Percentiles rank a stretch among this genome's conserved stretches.
phyloP scores from a whole-genome alignment of 2,329 filamentous ascomycete species.

The Alternaria tenuissima region DNA sequence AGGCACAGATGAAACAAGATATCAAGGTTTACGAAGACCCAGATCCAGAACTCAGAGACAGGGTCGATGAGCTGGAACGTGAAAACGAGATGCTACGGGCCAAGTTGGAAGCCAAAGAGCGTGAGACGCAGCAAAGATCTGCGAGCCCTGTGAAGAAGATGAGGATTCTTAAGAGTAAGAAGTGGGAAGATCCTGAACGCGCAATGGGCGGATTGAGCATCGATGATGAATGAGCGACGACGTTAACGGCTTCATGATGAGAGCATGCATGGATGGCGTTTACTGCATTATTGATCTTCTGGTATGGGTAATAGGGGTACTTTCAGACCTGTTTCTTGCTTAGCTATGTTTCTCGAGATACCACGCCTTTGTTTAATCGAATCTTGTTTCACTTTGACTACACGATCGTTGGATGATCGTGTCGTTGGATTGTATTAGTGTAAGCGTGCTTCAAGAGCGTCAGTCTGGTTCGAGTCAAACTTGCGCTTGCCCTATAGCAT shows the following conservation, averaged over 20 bases:
- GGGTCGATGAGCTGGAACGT: conserved; percentile 52
- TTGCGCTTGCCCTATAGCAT: not conserved
- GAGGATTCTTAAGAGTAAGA: conserved; percentile 59
- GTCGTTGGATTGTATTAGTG: not conserved
- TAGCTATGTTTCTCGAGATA: conserved; percentile 13
- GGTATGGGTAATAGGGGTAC: not conserved
- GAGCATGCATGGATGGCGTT: conserved; percentile 12
- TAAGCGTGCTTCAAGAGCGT: not conserved
- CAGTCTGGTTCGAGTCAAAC: not conserved
- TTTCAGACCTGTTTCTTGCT: not conserved
- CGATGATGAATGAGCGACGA: conserved; percentile 25
- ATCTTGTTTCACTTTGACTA: not conserved
- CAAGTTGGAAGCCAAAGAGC: conserved; percentile 51
- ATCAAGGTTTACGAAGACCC: conserved; percentile 55
- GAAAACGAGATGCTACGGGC: conserved; percentile 54
- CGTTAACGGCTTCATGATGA: conserved; percentile 7
- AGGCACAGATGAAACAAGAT: conserved; percentile 51
- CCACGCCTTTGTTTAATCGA: conserved; percentile 9
- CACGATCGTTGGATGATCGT: not conserved
- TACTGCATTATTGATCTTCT: not conserved
- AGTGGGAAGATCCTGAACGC: conserved; percentile 53
- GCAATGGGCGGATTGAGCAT: conserved; percentile 23
- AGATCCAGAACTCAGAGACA: conserved; percentile 48
- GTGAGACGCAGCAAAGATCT: conserved; percentile 48
- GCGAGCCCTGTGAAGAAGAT: conserved; percentile 60